phyloP scores from a whole-genome alignment of 495 filamentous ascomycete genomes.

The Penicillium antarcticum region DNA sequence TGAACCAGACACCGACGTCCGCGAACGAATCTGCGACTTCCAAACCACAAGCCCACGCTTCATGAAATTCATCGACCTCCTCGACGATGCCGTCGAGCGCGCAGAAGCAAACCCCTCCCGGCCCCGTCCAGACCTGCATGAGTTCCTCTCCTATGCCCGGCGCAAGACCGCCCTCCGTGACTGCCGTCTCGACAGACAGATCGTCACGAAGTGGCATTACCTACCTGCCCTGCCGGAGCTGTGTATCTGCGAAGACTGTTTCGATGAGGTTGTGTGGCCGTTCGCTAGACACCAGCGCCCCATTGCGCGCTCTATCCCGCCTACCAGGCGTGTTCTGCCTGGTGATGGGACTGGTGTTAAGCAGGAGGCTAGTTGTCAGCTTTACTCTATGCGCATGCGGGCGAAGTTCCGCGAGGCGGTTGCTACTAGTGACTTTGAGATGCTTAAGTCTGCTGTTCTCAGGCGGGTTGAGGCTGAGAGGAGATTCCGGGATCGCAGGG shows the following conservation, averaged over 20 bases:
- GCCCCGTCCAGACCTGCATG: slow-evolving; percentile 42
- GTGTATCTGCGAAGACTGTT: slow-evolving; percentile 71
- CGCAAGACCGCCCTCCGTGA: slow-evolving; percentile 49
- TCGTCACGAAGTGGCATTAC: slow-evolving; percentile 56
- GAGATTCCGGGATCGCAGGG: slow-evolving; percentile 44
- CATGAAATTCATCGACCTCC: slow-evolving; percentile 58
- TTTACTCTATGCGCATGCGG: slow-evolving; percentile 75
- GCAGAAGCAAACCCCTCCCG: slow-evolving; percentile 30
- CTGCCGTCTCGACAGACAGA: slow-evolving; percentile 51
- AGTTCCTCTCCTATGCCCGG: slow-evolving; percentile 49
- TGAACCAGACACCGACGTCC: slow-evolving; percentile 22
- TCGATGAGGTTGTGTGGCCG: slow-evolving; percentile 65
- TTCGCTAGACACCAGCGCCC: slow-evolving; percentile 46
- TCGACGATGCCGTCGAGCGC: slow-evolving; percentile 52
- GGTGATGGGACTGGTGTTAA: slow-evolving; percentile 42
- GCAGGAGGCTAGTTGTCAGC: slow-evolving; percentile 60
- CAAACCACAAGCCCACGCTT: slow-evolving; percentile 51
- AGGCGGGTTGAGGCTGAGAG: slow-evolving; percentile 42
- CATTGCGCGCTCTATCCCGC: slow-evolving; percentile 56
- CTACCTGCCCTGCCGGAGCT: slow-evolving; percentile 61
- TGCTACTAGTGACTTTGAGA: slow-evolving; percentile 52
- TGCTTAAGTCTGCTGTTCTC: slow-evolving; percentile 38
- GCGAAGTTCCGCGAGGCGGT: slow-evolving; percentile 59
- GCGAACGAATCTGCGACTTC: slow-evolving; percentile 47
- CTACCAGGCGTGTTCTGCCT: slow-evolving; percentile 40